Conservation (phyloP, 2,329 filamentous ascomycete genomes). For the Fusarium sp. region DNA sequence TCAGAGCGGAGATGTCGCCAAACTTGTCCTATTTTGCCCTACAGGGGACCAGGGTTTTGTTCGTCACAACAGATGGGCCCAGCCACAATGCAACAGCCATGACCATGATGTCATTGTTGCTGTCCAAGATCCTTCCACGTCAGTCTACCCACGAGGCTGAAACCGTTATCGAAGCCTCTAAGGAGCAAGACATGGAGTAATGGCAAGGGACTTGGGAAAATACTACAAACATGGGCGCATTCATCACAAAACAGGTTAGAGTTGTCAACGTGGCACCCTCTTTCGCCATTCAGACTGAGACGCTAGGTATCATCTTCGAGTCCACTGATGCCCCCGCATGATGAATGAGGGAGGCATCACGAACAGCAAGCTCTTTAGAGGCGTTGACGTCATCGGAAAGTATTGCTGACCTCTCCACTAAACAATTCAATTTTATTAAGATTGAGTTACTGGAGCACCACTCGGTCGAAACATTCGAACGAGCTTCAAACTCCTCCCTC, state of each 20-base stretch:
- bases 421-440: not conserved
- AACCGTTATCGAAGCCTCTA: constrained; percentile 22
- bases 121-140: constrained; percentile 36
- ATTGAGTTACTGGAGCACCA: not conserved
- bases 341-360: constrained; percentile 16
- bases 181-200: constrained; percentile 15
- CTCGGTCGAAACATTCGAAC: not conserved
- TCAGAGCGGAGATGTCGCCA: constrained; percentile 25
- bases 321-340: constrained; percentile 22
- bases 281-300: constrained; percentile 24
- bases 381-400: constrained; percentile 38
- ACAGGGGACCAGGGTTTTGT: constrained; percentile 7
- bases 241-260: constrained; percentile 23
- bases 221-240: constrained; percentile 1
- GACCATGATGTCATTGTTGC: constrained; percentile 36
- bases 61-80: constrained; percentile 23
- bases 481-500: not conserved
- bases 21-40: constrained; percentile 15
- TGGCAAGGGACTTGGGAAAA: constrained; percentile 11
- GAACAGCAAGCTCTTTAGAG: constrained; percentile 25
- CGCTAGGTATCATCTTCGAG: constrained; percentile 23
- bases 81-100: constrained; percentile 21
- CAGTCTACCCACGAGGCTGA: constrained; percentile 43
- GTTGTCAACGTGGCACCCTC: constrained; percentile 40
- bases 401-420: not conserved